phyloP scores from a whole-genome alignment of 2,329 filamentous ascomycete genomes.

The Monosporascus sp. region DNA sequence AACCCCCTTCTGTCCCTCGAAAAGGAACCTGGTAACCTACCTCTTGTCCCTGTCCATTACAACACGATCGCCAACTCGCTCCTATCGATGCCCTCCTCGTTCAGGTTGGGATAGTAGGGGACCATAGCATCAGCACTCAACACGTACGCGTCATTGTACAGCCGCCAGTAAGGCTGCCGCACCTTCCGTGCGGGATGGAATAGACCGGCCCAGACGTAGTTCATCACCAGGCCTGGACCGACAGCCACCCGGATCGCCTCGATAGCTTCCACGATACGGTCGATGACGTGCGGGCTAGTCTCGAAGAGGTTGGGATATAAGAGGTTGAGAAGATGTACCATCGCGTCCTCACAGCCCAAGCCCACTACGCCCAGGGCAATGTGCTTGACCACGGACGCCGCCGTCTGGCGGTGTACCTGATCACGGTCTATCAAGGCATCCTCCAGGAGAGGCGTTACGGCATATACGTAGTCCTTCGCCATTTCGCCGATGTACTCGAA shows the following conservation, averaged over 20 bases:
- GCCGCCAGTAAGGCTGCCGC: conserved; percentile 86
- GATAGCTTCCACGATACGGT: conserved; percentile 94
- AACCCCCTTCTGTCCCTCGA: background rate
- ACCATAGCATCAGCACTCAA: conserved; percentile 91
- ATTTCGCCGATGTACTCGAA: conserved; percentile 99
- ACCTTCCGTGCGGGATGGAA: conserved; percentile 98
- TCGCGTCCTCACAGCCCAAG: conserved; percentile 94
- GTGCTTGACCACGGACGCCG: conserved; percentile 94
- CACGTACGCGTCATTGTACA: conserved; percentile 97
- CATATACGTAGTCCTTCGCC: conserved; percentile 99
- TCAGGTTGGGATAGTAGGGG: conserved; percentile 86
- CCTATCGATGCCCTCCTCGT: conserved; percentile 72
- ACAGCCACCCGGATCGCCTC: conserved; percentile 93
- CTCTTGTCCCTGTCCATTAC: conserved; percentile 35
- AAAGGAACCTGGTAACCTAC: background rate
- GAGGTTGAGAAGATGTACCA: conserved; percentile 95
- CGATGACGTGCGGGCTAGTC: conserved; percentile 96
- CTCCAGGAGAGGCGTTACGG: conserved; percentile 90
- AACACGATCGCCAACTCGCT: conserved; percentile 80
- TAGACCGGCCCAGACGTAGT: conserved; percentile 95
- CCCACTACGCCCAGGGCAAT: conserved; percentile 96
- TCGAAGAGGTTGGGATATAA: conserved; percentile 97
- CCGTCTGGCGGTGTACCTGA: conserved; percentile 95
- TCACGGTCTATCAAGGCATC: conserved; percentile 97
- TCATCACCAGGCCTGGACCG: conserved; percentile 87